A percentile compares a stretch with the other conserved stretches of the same genome.
These are phyloP conservation scores for Alternaria panax DNA, from an alignment of 2,329 filamentous ascomycete species.

Conservation along the genomic window DNA sequence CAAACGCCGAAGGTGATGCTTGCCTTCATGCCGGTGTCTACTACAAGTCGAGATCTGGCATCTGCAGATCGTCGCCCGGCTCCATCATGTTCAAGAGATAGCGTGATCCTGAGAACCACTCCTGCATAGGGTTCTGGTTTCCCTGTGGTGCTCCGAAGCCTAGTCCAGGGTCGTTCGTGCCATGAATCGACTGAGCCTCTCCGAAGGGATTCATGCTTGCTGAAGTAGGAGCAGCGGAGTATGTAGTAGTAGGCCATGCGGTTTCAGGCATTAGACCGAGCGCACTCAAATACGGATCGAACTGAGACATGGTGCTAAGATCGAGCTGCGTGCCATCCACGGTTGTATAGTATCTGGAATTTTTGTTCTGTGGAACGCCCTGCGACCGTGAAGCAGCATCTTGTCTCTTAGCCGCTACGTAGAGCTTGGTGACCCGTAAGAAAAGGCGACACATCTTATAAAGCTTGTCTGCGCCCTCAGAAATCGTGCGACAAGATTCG, in stretches of 20 bases:
- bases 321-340: constrained; percentile 26
- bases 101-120: constrained; percentile 71
- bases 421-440: constrained; percentile 66
- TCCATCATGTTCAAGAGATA: constrained; percentile 72
- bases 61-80: constrained; percentile 57
- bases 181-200: constrained; percentile 1
- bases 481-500: constrained; percentile 59
- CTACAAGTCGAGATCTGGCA: constrained; percentile 37
- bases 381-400: constrained; percentile 40
- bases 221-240: constrained; percentile 1
- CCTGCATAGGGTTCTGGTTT: constrained; percentile 59
- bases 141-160: constrained; percentile 18
- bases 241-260: constrained; percentile 28
- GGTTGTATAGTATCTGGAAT: constrained; percentile 23
- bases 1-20: neutral
- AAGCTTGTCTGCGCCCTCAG: constrained; percentile 67
- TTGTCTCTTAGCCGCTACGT: constrained; percentile 65
- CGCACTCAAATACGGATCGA: constrained; percentile 70
- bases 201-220: constrained; percentile 18
- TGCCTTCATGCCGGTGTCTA: neutral
- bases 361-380: constrained; percentile 7
- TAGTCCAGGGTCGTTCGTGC: neutral
- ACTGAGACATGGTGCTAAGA: constrained; percentile 48
- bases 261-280: constrained; percentile 65
- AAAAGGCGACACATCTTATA: constrained; percentile 70